Conservation (phyloP, 2,329 filamentous ascomycete genomes). For the Aureobasidium musti region DNA sequence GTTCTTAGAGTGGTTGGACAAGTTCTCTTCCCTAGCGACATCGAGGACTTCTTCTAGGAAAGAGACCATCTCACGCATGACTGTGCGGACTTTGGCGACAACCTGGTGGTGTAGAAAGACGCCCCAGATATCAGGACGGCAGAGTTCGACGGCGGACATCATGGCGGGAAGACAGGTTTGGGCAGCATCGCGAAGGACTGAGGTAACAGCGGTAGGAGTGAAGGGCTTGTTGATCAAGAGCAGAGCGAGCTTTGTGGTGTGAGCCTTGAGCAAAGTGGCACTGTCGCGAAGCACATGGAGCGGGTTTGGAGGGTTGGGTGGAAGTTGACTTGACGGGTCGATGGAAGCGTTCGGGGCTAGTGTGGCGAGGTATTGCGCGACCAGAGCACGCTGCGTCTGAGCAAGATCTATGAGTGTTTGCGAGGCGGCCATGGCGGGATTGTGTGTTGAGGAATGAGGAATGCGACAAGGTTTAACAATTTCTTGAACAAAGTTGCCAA, state of each 20-base stretch:
- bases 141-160: slow-evolving; percentile 68
- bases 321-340: slow-evolving; percentile 30
- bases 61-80: slow-evolving; percentile 63
- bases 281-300: slow-evolving; percentile 72
- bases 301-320: slow-evolving; percentile 50
- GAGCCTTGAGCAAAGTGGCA: slow-evolving; percentile 72
- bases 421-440: slow-evolving; percentile 35
- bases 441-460: slow-evolving; percentile 3
- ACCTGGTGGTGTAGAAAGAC: slow-evolving; percentile 65
- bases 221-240: slow-evolving; percentile 86
- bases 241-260: slow-evolving; percentile 84
- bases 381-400: slow-evolving; percentile 38
- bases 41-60: slow-evolving; percentile 60
- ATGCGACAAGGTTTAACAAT: slow-evolving; percentile 12
- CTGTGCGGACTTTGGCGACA: slow-evolving; percentile 58
- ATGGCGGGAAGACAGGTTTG: slow-evolving; percentile 73
- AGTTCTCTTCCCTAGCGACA: slow-evolving; percentile 40
- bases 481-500: background rate
- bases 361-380: slow-evolving; percentile 39
- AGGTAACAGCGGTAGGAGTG: slow-evolving; percentile 71
- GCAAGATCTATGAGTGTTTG: slow-evolving; percentile 38
- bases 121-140: slow-evolving; percentile 64
- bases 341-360: slow-evolving; percentile 35
- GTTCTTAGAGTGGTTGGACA: slow-evolving; percentile 43
- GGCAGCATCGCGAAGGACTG: slow-evolving; percentile 71